Evolutionary conservation across 2,329 filamentous ascomycete species (phyloP).

Genomic region (Septoria linicola): DNA sequence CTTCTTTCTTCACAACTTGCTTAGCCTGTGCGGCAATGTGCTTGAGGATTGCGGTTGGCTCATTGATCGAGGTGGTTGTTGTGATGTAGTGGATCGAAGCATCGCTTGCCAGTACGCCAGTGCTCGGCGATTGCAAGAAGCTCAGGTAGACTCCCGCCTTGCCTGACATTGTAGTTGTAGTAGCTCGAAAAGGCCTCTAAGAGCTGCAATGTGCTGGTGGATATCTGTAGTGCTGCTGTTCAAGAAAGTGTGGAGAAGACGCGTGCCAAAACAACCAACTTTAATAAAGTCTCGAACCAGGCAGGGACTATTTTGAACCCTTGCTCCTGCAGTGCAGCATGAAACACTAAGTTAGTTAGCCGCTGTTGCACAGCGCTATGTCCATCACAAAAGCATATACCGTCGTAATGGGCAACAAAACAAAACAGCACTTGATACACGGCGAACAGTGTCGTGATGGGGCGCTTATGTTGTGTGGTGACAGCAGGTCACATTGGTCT

Average conservation of each 20-base stretch:
- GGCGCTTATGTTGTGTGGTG: too few relatives aligned
- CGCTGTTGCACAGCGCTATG: too few relatives aligned
- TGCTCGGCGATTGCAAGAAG: constrained; percentile 47
- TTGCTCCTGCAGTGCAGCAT: too few relatives aligned
- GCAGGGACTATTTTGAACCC: too few relatives aligned
- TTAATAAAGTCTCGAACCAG: too few relatives aligned
- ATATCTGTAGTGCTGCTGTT: constrained; percentile 1
- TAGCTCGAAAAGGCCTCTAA: not conserved
- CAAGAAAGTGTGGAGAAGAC: not conserved
- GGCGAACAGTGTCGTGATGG: too few relatives aligned
- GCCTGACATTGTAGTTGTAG: constrained; percentile 22
- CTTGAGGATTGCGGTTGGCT: constrained; percentile 74
- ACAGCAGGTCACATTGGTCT: not conserved
- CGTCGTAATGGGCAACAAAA: too few relatives aligned
- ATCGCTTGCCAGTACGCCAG: constrained; percentile 45
- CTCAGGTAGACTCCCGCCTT: constrained; percentile 47
- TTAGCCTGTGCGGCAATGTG: constrained; percentile 71
- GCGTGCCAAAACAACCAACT: not conserved
- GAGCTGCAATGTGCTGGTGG: not conserved
- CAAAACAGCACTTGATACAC: too few relatives aligned
- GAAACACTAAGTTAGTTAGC: too few relatives aligned
- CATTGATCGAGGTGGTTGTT: constrained; percentile 72
- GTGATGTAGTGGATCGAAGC: constrained; percentile 75
- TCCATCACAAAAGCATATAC: too few relatives aligned
- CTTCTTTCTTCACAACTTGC: constrained; percentile 77